phyloP scores from a whole-genome alignment of 345 rosid genomes.

The Dovyalis caffra region DNA sequence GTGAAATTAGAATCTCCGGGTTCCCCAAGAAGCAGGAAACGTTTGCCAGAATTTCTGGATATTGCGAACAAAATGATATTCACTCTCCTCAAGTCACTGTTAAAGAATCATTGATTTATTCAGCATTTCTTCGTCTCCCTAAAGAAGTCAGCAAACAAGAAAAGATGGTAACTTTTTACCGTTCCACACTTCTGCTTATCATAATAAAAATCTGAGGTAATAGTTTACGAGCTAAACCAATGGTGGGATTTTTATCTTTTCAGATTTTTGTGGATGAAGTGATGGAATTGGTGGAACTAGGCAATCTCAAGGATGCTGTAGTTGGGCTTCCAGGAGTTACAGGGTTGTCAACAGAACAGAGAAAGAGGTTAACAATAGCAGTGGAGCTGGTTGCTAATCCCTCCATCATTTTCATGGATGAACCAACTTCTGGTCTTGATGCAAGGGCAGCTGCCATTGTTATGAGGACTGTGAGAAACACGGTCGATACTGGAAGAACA shows the following conservation, averaged over 20 bases:
- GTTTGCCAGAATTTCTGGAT: slow-evolving; percentile 92
- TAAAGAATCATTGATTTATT: slow-evolving; percentile 75
- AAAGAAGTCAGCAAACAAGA: slow-evolving; percentile 67
- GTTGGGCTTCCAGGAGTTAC: slow-evolving; percentile 54
- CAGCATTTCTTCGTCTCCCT: slow-evolving; percentile 84
- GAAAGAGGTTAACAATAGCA: slow-evolving; percentile 56
- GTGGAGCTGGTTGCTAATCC: slow-evolving; percentile 66
- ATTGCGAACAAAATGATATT: slow-evolving; percentile 86
- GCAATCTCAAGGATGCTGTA: slow-evolving; percentile 39
- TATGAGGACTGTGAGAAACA: slow-evolving; percentile 56
- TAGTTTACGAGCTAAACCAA: background rate
- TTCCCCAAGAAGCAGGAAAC: slow-evolving; percentile 83
- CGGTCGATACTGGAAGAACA: slow-evolving; percentile 55
- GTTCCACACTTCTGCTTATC: background rate
- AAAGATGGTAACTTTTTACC: slow-evolving; percentile 55
- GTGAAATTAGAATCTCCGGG: slow-evolving; percentile 81
- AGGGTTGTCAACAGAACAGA: slow-evolving; percentile 55
- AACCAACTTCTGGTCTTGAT: slow-evolving; percentile 58
- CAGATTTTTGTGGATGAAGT: slow-evolving; percentile 56
- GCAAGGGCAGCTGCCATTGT: slow-evolving; percentile 63
- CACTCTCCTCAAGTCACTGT: slow-evolving; percentile 93
- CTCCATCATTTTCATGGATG: slow-evolving; percentile 64
- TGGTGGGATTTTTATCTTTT: background rate
- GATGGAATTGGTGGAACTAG: slow-evolving; percentile 47
- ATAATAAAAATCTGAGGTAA: background rate